Conservation (phyloP, 2,329 filamentous ascomycete genomes). For the Aspergillus novofumigatus region DNA sequence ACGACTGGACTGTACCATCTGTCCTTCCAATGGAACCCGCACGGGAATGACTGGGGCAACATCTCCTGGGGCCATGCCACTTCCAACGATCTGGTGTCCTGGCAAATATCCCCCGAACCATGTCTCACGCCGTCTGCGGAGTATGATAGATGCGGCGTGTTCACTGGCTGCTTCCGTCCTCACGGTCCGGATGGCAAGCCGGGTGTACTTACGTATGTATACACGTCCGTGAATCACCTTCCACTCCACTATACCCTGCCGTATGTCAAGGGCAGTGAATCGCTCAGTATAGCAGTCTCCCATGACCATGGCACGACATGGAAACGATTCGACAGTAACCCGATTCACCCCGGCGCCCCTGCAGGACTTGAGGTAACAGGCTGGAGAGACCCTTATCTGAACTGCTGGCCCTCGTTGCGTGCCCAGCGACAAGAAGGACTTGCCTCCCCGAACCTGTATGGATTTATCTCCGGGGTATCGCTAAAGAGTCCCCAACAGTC, state of each 20-base stretch:
- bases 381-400: conserved; percentile 42
- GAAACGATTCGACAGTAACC: conserved; percentile 33
- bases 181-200: conserved; percentile 19
- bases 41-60: conserved; percentile 40
- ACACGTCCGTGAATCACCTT: conserved; percentile 39
- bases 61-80: conserved; percentile 41
- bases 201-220: conserved; percentile 33
- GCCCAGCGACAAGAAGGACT: conserved; percentile 2
- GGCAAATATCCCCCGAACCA: conserved; percentile 28
- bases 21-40: conserved; percentile 43
- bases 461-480: conserved; percentile 49
- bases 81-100: conserved; percentile 37
- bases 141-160: conserved; percentile 41
- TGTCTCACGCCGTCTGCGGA: conserved; percentile 29
- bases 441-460: conserved; percentile 35
- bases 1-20: conserved; percentile 38
- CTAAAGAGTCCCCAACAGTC: conserved; percentile 38
- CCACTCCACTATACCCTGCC: conserved; percentile 40
- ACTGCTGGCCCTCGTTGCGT: conserved; percentile 25
- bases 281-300: conserved; percentile 37
- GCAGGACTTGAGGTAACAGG: conserved; percentile 34
- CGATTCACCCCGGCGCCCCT: conserved; percentile 35
- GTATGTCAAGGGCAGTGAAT: conserved; percentile 35
- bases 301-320: conserved; percentile 37
- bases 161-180: conserved; percentile 39